Conservation (phyloP, 2,329 filamentous ascomycete genomes). For the Teratosphaeria epicoccoides region DNA sequence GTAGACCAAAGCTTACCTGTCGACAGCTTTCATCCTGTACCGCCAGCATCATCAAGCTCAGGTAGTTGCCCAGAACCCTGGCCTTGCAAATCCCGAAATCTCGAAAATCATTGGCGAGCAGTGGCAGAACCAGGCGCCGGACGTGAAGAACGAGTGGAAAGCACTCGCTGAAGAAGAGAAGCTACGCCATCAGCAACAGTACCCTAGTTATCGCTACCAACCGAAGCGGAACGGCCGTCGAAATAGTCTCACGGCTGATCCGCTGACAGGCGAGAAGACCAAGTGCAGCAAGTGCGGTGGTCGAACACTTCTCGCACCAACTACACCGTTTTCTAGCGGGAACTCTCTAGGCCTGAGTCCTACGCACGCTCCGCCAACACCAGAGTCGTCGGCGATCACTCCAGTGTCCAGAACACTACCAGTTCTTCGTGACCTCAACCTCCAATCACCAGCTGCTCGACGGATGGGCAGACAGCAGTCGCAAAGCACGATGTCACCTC, state of each 20-base stretch:
- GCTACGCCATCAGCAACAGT: conserved; percentile 73
- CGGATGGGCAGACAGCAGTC: conserved; percentile 11
- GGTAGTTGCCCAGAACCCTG: conserved; percentile 74
- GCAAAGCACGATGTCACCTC: conserved; percentile 25
- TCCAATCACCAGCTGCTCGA: conserved; percentile 25
- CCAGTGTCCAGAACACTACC: conserved; percentile 28
- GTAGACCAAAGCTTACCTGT: conserved; percentile 17
- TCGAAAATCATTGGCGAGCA: conserved; percentile 93
- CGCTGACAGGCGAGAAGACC: conserved; percentile 29
- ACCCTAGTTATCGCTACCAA: conserved; percentile 90
- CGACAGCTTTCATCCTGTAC: conserved; percentile 89
- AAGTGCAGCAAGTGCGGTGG: conserved; percentile 64
- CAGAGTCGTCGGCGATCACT: conserved; percentile 18
- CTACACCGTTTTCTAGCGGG: conserved; percentile 40
- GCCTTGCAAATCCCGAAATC: conserved; percentile 86
- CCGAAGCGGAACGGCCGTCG: conserved; percentile 51
- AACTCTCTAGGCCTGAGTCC: conserved; percentile 16
- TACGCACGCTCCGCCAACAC: conserved; percentile 21
- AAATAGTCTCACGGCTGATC: conserved; percentile 24
- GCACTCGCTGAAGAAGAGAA: conserved; percentile 88
- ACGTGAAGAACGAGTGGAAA: conserved; percentile 79
- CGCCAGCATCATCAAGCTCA: conserved; percentile 81
- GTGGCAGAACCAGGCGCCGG: conserved; percentile 69
- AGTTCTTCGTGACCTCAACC: conserved; percentile 24
- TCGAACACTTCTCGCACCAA: conserved; percentile 51